A percentile compares a stretch with the other conserved stretches of the same genome.
phyloP scores from a whole-genome alignment of 2,329 filamentous ascomycete species.

The Aspergillus sp. region DNA sequence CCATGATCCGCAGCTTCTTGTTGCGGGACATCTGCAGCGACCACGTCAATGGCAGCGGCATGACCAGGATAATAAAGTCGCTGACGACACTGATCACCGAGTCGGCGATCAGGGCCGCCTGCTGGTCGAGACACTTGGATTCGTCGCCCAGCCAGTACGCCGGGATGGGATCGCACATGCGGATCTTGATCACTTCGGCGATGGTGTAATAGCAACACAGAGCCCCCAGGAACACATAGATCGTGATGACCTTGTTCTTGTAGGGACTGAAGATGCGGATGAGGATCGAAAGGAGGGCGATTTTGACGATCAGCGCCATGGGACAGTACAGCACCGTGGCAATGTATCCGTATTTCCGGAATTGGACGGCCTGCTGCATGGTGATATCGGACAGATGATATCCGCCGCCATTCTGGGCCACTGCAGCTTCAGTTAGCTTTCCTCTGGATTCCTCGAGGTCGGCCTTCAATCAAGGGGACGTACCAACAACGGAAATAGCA shows the following conservation, averaged over 20 bases:
- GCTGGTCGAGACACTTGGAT: slow-evolving; percentile 28
- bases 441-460: too few species aligned
- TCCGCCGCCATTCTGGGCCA: slow-evolving; percentile 30
- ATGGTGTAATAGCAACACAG: slow-evolving; percentile 30
- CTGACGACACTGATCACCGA: slow-evolving; percentile 32
- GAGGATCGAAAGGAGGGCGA: slow-evolving; percentile 31
- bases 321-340: slow-evolving; percentile 35
- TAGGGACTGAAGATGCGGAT: slow-evolving; percentile 32
- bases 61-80: slow-evolving; percentile 29
- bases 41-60: slow-evolving; percentile 32
- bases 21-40: slow-evolving; percentile 31
- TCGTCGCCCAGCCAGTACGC: slow-evolving; percentile 33
- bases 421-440: slow-evolving; percentile 6
- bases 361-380: slow-evolving; percentile 12
- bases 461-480: not conserved
- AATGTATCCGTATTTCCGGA: slow-evolving; percentile 28
- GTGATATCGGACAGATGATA: slow-evolving; percentile 22
- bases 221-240: slow-evolving; percentile 28
- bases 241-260: slow-evolving; percentile 24
- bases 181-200: slow-evolving; percentile 30
- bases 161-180: slow-evolving; percentile 30
- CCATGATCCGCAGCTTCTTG: slow-evolving; percentile 31
- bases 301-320: slow-evolving; percentile 31
- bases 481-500: slow-evolving; percentile 20
- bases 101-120: slow-evolving; percentile 30